A percentile compares a stretch with the other conserved stretches of the same genome.
Conservation (phyloP, 192 early-diverging fungal species). For the Entrophospora sp. region DNA sequence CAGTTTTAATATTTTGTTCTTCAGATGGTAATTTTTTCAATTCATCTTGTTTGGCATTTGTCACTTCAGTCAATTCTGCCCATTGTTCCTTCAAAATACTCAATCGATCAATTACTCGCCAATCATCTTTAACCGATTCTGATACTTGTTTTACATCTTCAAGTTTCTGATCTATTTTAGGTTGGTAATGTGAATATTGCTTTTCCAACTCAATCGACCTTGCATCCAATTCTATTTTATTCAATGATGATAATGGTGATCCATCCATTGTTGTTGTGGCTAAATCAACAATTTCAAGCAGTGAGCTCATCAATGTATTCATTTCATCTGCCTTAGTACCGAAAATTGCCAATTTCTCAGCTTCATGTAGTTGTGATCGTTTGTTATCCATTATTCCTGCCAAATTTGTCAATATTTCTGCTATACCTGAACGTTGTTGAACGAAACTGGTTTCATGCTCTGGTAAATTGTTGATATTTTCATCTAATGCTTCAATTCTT, state of each 20-base stretch:
- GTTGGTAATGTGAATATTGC: slow-evolving; percentile 32
- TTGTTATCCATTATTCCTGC: slow-evolving; percentile 29
- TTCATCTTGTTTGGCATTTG: slow-evolving; percentile 34
- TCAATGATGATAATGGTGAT: slow-evolving; percentile 10
- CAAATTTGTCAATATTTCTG: slow-evolving; percentile 25
- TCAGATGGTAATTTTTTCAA: slow-evolving; percentile 22
- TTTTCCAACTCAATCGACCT: slow-evolving; percentile 35
- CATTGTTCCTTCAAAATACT: slow-evolving; percentile 37
- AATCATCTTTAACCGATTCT: slow-evolving; percentile 27
- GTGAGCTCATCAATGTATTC: slow-evolving; percentile 29
- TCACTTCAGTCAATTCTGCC: slow-evolving; percentile 34
- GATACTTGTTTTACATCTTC: slow-evolving; percentile 23
- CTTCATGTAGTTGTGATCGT: slow-evolving; percentile 26
- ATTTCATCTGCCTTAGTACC: slow-evolving; percentile 32
- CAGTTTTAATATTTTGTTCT: not conserved
- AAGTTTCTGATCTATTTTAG: slow-evolving; percentile 31
- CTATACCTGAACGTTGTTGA: slow-evolving; percentile 30
- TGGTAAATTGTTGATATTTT: slow-evolving; percentile 15
- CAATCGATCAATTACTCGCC: slow-evolving; percentile 34
- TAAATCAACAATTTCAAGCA: slow-evolving; percentile 29
- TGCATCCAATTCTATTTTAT: slow-evolving; percentile 29
- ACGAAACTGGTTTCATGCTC: slow-evolving; percentile 23
- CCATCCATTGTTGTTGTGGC: slow-evolving; percentile 20
- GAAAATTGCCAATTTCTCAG: slow-evolving; percentile 29
- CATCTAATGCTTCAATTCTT: slow-evolving; percentile 27